Base-by-base conservation (phyloP, 805 yeast genomes). In the Candida pseudofarinosa region DNA sequence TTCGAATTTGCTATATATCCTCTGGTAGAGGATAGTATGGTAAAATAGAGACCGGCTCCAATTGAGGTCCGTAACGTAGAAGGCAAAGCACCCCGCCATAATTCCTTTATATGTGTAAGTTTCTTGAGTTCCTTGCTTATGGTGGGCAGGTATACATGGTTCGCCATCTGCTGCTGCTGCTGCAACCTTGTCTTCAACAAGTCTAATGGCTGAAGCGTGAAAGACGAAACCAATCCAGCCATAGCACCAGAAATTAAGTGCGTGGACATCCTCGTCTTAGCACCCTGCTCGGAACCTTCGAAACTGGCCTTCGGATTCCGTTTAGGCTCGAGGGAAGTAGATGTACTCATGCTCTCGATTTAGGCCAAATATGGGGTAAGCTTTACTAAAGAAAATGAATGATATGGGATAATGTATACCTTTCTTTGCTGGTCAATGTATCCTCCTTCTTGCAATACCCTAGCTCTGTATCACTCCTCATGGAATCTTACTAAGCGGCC, bases 71-170 rank as follows among this genome's bases (percentile, higher is more conserved):
- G 73, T 19, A 91, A 54, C 0, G 95, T 89, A 16, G 96, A 87
- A 0, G 99, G 97, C 32, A 89, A 54, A 0, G 96, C 91, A 0
- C 99, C 99, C 42, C 96, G 74, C 99, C 99, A 93, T 33, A 90
- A 69, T 40, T 82, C 80, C 38, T 58, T 60, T 19, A 72, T 43
- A 16, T 67, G 60, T 36, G 67, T 57, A 34, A 71, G 54, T 43
- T 69, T 73, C 49, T 63, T 61, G 7, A 84, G 50, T 37, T 75
- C 74, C 41, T 60, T 65, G 12, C 72, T 19, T 38, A 71, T 51
- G 10, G 67, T 59, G 12, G 73, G 55, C 30, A 59, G 51, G 38
- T 54, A 48, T 36, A 50, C 55, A 10, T 35, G 33, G 35, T 56
- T 48, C 15, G 54, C 46, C 12, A 43, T 40, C 38, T 54, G 58